Conservation (phyloP, 805 yeast genomes). For the Ogataea naganishii region DNA sequence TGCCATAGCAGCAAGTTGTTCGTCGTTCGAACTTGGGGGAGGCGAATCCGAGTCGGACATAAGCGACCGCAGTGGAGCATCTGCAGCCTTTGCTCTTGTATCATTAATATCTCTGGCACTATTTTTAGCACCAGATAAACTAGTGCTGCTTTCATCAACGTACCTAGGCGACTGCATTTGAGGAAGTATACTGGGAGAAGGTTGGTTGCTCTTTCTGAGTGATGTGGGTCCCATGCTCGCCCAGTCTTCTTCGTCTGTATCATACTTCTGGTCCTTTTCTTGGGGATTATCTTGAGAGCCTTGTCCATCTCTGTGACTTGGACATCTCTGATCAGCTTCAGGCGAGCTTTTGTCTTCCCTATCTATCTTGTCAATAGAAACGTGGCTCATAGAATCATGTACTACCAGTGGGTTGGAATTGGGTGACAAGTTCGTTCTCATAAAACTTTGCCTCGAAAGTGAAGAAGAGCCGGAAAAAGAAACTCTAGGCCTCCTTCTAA, state of each 20-base stretch:
- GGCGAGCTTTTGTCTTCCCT: too few species aligned
- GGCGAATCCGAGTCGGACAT: background rate
- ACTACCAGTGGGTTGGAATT: slow-evolving; percentile 15
- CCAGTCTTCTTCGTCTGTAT: slow-evolving; percentile 98
- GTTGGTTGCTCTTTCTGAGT: slow-evolving; percentile 25
- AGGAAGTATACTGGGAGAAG: too few species aligned
- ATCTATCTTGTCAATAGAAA: slow-evolving; percentile 10
- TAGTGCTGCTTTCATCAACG: too few species aligned
- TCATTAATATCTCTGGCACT: slow-evolving; percentile 7
- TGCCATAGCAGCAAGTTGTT: slow-evolving; percentile 27
- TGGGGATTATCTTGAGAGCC: slow-evolving; percentile 3
- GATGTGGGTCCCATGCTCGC: slow-evolving; percentile 75
- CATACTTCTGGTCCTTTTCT: slow-evolving; percentile 30
- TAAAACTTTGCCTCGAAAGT: slow-evolving; percentile 30
- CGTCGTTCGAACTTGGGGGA: slow-evolving; percentile 10
- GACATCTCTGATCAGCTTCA: too few species aligned
- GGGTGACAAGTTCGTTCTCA: slow-evolving; percentile 24
- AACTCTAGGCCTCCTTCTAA: slow-evolving; percentile 22
- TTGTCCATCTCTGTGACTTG: too few species aligned
- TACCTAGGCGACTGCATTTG: too few species aligned
- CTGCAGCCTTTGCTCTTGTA: background rate
- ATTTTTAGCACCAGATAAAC: slow-evolving; percentile 2
- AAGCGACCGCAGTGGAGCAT: background rate
- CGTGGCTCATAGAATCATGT: slow-evolving; percentile 19
- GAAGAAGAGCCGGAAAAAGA: slow-evolving; percentile 26